phyloP scores from a whole-genome alignment of 208 protist species.

The Polymyxa betae region DNA sequence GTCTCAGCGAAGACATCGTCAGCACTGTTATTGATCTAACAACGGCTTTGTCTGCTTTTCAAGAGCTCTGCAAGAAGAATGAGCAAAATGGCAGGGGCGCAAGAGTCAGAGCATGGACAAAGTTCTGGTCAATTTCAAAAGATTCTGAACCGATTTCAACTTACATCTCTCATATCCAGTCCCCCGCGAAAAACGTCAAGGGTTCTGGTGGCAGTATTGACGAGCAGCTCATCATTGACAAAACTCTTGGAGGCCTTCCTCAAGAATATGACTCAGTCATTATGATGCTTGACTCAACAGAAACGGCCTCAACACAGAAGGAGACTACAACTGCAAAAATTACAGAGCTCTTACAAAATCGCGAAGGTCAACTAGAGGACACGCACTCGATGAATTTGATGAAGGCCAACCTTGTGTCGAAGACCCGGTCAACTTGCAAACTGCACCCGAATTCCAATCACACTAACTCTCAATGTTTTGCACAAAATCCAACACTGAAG shows the following conservation, averaged over 20 bases:
- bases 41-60: background rate
- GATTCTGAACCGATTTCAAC: background rate
- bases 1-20: background rate
- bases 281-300: background rate
- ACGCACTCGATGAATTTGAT: too few species aligned
- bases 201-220: too few species aligned
- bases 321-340: background rate
- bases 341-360: too few species aligned
- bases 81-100: background rate
- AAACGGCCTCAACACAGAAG: background rate
- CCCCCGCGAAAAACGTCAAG: background rate
- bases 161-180: background rate
- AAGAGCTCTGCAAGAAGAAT: background rate
- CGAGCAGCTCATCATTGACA: background rate
- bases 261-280: background rate
- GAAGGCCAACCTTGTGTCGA: too few species aligned
- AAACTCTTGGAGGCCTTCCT: background rate
- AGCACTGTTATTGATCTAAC: background rate
- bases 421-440: too few species aligned
- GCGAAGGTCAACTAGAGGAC: too few species aligned
- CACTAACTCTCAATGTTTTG: too few species aligned
- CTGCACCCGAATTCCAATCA: too few species aligned
- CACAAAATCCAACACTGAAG: too few species aligned
- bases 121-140: background rate
- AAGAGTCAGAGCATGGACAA: background rate